Evolutionary conservation across 768 basidiomycete species (phyloP), one percentile per base, ranked within the genome.

Genomic region (Neoboletus subvelutipes): DNA sequence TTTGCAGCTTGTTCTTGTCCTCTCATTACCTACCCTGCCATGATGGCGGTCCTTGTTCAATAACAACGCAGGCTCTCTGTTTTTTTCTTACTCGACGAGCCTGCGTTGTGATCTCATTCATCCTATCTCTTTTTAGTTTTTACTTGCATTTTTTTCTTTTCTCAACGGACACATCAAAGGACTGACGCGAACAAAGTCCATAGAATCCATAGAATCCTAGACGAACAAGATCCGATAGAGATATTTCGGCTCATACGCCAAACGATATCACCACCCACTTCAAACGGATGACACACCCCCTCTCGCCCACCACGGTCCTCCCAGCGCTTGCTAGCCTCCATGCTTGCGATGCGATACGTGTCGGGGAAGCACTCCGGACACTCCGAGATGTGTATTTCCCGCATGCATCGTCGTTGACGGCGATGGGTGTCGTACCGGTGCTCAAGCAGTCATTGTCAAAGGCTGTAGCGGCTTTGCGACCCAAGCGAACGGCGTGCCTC

Each of bases 371-470:
- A 2, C 67, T 88, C 4, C 57, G 62, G 41, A 77, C 77, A 37
- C 68, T 90, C 15, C 73, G 74, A 3, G 59, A 68, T 2, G 69
- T 90, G 7, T 90, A 88, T 69, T 82, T 80, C 68, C 78, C 79
- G 13, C 59, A 70, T 40, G 54, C 68, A 11, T 49, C 67, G 24
- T 64, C 70, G 28, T 15, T 1, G 24, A 36, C 40, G 18, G 17
- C 22, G 8, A 29, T 40, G 5, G 43, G 43, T n/a, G 57, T 26
- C n/a, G 17, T 63, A 49, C 69, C 52, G 13, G 54, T 20, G 57
- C 67, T 64, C 66, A 68, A 31, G 57, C 48, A 58, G 47, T 55
- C 55, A 5, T 33, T 68, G 34, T 54, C 56, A 2, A 39, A 48
- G 1, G 54, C 55, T 28, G 53, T 70, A 5, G 49, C 53, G 62